Percentiles rank a stretch among this genome's conserved stretches.
These are phyloP conservation scores for Austroboletus eburneus DNA, from an alignment of 768 basidiomycete species.

Conservation along the genomic window DNA sequence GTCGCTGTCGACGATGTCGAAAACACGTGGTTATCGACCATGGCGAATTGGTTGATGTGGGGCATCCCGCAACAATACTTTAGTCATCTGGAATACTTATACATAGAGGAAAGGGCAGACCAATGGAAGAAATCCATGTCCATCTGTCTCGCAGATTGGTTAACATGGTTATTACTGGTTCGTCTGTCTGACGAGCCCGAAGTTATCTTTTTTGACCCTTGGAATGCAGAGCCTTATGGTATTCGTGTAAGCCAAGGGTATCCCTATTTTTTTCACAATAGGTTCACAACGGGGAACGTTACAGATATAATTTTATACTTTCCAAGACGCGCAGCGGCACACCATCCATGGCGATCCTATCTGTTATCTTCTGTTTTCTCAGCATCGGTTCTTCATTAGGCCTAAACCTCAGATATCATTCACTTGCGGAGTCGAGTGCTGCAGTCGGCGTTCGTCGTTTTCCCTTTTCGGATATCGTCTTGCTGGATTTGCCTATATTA, in stretches of 20 bases:
- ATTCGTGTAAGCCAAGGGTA: constrained; percentile 22
- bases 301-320: constrained; percentile 35
- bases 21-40: constrained; percentile 31
- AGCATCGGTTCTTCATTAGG: constrained; percentile 27
- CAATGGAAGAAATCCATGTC: constrained; percentile 55
- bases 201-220: constrained; percentile 3
- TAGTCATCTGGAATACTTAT: constrained; percentile 43
- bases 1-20: constrained; percentile 35
- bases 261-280: background rate
- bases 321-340: constrained; percentile 28
- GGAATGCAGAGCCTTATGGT: constrained; percentile 22
- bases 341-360: constrained; percentile 14
- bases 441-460: constrained; percentile 39
- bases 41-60: constrained; percentile 42
- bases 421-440: constrained; percentile 27
- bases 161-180: constrained; percentile 40
- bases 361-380: constrained; percentile 19
- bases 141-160: constrained; percentile 47
- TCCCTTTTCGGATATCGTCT: background rate
- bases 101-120: constrained; percentile 46
- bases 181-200: background rate
- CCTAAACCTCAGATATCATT: constrained; percentile 22
- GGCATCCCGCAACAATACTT: constrained; percentile 43
- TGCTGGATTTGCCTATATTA: constrained; percentile 2
- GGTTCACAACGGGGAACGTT: constrained; percentile 23